Evolutionary conservation across 495 filamentous ascomycete species (phyloP), one percentile per base, ranked within the genome.

Genomic region (Lasiosphaeris hirsuta): DNA sequence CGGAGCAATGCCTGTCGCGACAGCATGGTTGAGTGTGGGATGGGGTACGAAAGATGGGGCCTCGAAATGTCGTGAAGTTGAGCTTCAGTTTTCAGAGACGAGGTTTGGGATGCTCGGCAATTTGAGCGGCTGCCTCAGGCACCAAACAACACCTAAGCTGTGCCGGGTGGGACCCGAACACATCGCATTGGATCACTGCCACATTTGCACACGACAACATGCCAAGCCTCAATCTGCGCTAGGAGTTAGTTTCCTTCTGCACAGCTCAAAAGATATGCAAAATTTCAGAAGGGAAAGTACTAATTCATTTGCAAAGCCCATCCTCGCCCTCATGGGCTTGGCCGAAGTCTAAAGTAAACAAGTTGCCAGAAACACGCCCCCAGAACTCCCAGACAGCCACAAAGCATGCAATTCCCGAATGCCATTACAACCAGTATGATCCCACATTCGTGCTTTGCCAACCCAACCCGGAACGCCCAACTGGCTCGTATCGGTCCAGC

Each of bases 1-100:
- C 81, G 80, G 59, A 79, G 72, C 69, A 85, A 64, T 61, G 78
- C 79, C 75, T 85, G 81, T 76, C 78, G 75, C 66, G 83, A 82
- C 72, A 84, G 66, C 85, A 88, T 88, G 67, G 65, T 82, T 71
- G 67, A 50, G 63, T 63, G 61, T 64, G 65, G 69, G 60, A 68
- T 57, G 63, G 54, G 54, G 58, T 61, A 63, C 66, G 63, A 63
- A 54, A 58, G 56, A 57, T 61, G 67, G 67, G 59, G 63, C 68
- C 61, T 64, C 60, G 67, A 65, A 59, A 60, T 63, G 65, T 68
- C 67, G 67, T 69, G 65, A 68, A 62, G 58, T 60, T 58, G 54
- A 69, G 62, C 65, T 65, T 62, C 58, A 64, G 66, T 69, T 71
- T 71, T 68, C 63, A 66, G 65, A 53, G 62, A 66, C 55, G 60